These are phyloP conservation scores for Rossbeevera mucosa DNA, from an alignment of 768 basidiomycete species.

Conservation along the genomic window DNA sequence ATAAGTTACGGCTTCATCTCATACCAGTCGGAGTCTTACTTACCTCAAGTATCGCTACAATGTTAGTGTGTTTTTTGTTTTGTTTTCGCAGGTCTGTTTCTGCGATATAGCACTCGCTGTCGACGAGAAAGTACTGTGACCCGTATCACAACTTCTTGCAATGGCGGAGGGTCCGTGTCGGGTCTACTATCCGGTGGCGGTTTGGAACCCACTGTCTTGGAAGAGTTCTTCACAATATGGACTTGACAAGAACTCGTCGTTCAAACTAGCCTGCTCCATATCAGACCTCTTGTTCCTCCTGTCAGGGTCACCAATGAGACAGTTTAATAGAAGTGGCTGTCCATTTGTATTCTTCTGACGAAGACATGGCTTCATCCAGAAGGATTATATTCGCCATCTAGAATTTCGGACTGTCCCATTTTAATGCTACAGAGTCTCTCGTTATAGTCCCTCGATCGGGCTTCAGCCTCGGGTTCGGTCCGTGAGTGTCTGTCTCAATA, in stretches of 20 bases:
- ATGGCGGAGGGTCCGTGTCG: constrained; percentile 5
- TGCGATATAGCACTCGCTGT: constrained; percentile 4
- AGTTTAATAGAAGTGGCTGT: neutral
- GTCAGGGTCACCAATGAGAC: constrained; percentile 1
- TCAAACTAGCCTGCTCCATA: neutral
- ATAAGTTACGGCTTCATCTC: constrained; percentile 4
- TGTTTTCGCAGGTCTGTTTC: neutral
- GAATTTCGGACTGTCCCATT: neutral
- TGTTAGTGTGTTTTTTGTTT: neutral
- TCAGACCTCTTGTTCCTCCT: neutral
- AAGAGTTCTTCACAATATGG: constrained; percentile 10
- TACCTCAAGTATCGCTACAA: too few species aligned
- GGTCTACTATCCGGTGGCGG: constrained; percentile 14
- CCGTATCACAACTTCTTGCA: constrained; percentile 8
- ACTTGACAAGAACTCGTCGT: too few species aligned
- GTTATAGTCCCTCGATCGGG: neutral
- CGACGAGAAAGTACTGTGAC: constrained; percentile 9
- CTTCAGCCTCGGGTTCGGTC: neutral
- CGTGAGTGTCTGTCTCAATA: neutral
- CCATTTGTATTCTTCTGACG: neutral
- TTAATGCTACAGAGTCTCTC: neutral
- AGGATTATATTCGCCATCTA: neutral
- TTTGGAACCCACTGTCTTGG: constrained; percentile 10
- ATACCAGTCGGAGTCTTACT: constrained; percentile 9
- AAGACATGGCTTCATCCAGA: too few species aligned